Conservation (phyloP, 805 yeast genomes). For the Wickerhamiella azymoides region DNA sequence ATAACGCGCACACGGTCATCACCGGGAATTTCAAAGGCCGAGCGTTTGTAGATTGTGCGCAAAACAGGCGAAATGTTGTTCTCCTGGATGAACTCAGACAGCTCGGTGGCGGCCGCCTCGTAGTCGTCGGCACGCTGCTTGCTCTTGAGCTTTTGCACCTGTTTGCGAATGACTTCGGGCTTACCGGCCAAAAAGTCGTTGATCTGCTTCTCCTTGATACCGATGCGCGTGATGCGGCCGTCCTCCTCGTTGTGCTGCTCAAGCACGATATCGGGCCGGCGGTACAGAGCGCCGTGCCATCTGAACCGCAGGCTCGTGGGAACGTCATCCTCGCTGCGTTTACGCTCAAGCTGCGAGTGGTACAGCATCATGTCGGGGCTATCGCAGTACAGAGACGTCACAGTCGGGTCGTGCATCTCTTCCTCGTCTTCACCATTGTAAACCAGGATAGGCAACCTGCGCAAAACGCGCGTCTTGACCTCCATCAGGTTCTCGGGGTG, state of each 20-base stretch:
- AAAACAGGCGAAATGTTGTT: slow-evolving; percentile 69
- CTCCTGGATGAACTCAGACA: slow-evolving; percentile 49
- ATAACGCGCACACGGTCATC: slow-evolving; percentile 84
- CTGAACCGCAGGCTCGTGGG: slow-evolving; percentile 71
- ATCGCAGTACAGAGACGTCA: slow-evolving; percentile 81
- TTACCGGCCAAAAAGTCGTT: slow-evolving; percentile 53
- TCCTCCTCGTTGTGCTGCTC: slow-evolving; percentile 49
- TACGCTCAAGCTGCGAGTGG: slow-evolving; percentile 58
- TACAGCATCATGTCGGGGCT: slow-evolving; percentile 70
- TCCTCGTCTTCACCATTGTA: slow-evolving; percentile 43
- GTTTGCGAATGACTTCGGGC: slow-evolving; percentile 33
- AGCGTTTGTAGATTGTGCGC: slow-evolving; percentile 76
- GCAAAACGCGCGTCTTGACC: slow-evolving; percentile 84
- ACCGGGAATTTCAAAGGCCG: slow-evolving; percentile 97
- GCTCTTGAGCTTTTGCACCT: slow-evolving; percentile 46
- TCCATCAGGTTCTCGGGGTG: slow-evolving; percentile 97
- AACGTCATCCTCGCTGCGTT: slow-evolving; percentile 32
- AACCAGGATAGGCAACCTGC: slow-evolving; percentile 84
- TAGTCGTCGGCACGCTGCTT: slow-evolving; percentile 44
- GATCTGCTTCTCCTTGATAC: slow-evolving; percentile 68
- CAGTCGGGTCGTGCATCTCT: slow-evolving; percentile 51
- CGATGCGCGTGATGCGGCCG: slow-evolving; percentile 45
- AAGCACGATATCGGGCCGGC: slow-evolving; percentile 62
- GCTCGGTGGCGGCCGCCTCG: slow-evolving; percentile 40
- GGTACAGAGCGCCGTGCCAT: slow-evolving; percentile 75